Base-by-base conservation (phyloP, 2,329 filamentous ascomycete species). In the Penicillium oxalicum region DNA sequence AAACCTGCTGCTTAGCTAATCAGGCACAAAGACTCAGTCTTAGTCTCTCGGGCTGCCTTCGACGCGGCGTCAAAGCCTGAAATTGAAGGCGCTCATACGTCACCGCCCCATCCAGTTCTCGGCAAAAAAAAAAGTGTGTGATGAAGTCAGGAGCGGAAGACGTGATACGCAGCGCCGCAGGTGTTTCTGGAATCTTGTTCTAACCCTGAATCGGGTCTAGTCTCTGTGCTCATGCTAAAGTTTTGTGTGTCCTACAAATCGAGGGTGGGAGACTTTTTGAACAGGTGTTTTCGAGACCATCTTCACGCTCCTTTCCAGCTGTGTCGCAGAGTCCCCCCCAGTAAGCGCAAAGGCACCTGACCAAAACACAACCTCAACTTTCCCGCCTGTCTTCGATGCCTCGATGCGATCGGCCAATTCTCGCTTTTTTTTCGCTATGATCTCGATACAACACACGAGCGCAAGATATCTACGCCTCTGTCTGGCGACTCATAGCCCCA, bases 1-100 rank as follows among this genome's bases (percentile, higher is more conserved):
- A 58, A 60, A 60, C 56, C 56, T 58, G 48, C 40, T 34, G 46
- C 49, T 60, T 53, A 60, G 25, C 8, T 58, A 58, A 58, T 56
- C 56, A 60, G 57, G 57, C 57, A 60, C 57, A 48, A 53, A 54
- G 48, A 18, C 18, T 18, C n/a, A n/a, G n/a, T n/a, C n/a, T n/a
- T n/a, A n/a, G n/a, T n/a, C 45, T 18, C 18, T 18, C 18, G 18
- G 37, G 36, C 43, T 11, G 24, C 24, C 12, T 25, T 48, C 50
- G 47, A 46, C 51, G 37, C 44, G 8, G 40, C 47, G n/a, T 40
- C 35, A 18, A 32, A 3, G 52, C 56, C 53, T 50, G 24, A 35
- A 44, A 36, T 33, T 27, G 42, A 18, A 51, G 41, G 51, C 39
- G 4, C 11, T 5, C 2, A 28, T 5, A 4, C 6, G 18, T n/a